Conservation (phyloP, 2,329 filamentous ascomycete genomes). For the Didymella sp. region DNA sequence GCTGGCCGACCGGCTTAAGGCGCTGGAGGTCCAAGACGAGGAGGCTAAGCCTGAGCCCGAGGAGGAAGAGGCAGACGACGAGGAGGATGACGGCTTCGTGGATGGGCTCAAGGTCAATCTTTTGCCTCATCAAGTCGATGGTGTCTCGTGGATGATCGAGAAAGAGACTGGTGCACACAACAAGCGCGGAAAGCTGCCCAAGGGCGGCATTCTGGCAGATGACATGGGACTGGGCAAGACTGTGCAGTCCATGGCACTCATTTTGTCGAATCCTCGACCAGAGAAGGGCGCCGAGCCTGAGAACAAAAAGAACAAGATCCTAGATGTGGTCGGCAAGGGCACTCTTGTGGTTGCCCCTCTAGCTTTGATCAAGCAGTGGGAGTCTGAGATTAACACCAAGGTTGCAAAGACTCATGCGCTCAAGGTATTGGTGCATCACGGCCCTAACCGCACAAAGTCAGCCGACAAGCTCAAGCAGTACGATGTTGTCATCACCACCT, state of each 20-base stretch:
- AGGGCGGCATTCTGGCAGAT: slow-evolving; percentile 93
- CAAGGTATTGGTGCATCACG: slow-evolving; percentile 89
- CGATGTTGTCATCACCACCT: slow-evolving; percentile 97
- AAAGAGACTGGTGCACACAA: slow-evolving; percentile 88
- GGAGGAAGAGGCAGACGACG: slow-evolving; percentile 54
- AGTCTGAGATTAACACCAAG: slow-evolving; percentile 86
- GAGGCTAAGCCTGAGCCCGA: slow-evolving; percentile 56
- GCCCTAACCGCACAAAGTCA: slow-evolving; percentile 80
- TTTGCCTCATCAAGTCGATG: slow-evolving; percentile 91
- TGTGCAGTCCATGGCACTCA: slow-evolving; percentile 87
- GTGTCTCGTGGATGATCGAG: slow-evolving; percentile 92
- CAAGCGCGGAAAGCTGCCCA: slow-evolving; percentile 77
- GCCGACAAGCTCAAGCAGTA: slow-evolving; percentile 79
- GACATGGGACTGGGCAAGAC: slow-evolving; percentile 99
- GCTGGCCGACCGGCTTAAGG: slow-evolving; percentile 54
- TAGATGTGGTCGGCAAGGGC: slow-evolving; percentile 72
- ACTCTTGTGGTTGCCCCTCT: slow-evolving; percentile 93
- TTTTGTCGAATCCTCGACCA: slow-evolving; percentile 79
- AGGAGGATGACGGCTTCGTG: slow-evolving; percentile 67
- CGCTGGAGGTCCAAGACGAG: slow-evolving; percentile 55
- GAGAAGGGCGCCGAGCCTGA: slow-evolving; percentile 57
- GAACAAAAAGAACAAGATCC: slow-evolving; percentile 69
- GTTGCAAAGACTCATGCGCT: slow-evolving; percentile 73
- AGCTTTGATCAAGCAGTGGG: slow-evolving; percentile 96
- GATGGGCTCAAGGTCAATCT: slow-evolving; percentile 87